Evolutionary conservation across 2,329 filamentous ascomycete species (phyloP), one percentile per base, ranked within the genome.

Genomic region (Shiraia bambusicola): DNA sequence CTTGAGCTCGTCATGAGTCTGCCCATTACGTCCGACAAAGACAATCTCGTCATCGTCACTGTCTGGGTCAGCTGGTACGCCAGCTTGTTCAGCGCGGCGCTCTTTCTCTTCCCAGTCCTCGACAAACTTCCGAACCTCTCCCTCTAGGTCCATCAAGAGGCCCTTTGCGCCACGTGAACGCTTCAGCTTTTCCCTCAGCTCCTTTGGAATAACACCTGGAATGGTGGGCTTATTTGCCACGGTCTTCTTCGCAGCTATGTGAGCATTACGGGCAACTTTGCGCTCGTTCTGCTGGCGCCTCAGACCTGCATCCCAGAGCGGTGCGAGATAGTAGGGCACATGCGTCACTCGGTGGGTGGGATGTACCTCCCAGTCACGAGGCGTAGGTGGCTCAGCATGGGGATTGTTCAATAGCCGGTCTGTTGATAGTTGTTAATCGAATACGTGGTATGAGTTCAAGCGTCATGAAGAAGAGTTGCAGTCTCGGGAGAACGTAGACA

Each of bases 351-450:
- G 84, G 67, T 96, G 82, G 11, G 91, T 93, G 2, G 92, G 88
- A 30, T 80, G 83, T 34, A 92, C 80, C 57, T 86, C 80, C 85
- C 87, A 96, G 71, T 98, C 93, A 43, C 76, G 78, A 0, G 90
- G 83, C 31, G 86, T 77, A 0, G 93, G 93, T 1, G 91, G 88
- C 54, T 92, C 82, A 13, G 79, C 88, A 70, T 93, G 86, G 13
- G 93, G 93, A 47, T 97, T 93, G 69, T 84, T 81, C 42, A 95
- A 73, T 49, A 97, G 82, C 52, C 82, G 89, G 71, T 95, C 92
- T 94, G 44, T 31, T 26, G 12, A 37, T 14, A 24, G 8, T 16
- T 17, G 39, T 42, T 28, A 42, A 22, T 25, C 44, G 26, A 42
- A 36, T 28, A 17, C 40, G 13, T 28, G 10, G n/a, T n/a, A 5